Base-by-base conservation (phyloP, 257 asterid species). In the Nicotiana tabacum region DNA sequence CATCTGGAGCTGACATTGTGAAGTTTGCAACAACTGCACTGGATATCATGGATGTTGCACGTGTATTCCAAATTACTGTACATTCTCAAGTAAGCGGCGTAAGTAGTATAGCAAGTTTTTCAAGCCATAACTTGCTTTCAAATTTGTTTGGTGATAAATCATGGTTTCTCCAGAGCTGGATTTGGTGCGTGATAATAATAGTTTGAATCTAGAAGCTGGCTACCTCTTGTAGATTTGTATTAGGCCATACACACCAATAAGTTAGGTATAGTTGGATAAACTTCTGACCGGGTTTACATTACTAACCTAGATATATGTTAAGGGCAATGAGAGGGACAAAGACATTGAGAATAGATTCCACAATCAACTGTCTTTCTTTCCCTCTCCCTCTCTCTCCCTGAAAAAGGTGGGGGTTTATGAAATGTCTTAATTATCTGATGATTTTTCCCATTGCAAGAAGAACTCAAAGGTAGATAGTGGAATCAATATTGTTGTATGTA, bases 1-100 rank as follows among this genome's bases (percentile, higher is more conserved):
- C 95, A 83, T 88, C 93, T 67, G 99, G 99, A 60, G 99, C 99
- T 18, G 99, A 96, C 92, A 91, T 96, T 9, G 96, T 96, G 82
- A 94, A 96, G 88, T 88, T 96, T 81, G 98, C 99, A 68, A 96
- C 99, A 62, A 94, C 98, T 48, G 98, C 98, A 72, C 74, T 78
- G 82, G 97, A 94, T 87, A 89, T 96, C 89, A 92, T 95, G 0
- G 98, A 96, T 70, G 97, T 91, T 17, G 98, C 98, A 9, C 94
- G 98, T 82, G 93, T 96, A 82, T 90, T 96, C 78, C 93, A 94
- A 87, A 92, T 96, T 79, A 90, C 93, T 12, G 97, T 94, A 67
- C 99, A 96, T 90, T 93, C 91, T 65, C 99, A 96, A 88, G 99
- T 96, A 91, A 89, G 98, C 82, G 70, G 65, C 70, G 64, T 84